Evolutionary conservation across 495 filamentous ascomycete genomes (phyloP), one percentile per base, ranked within the genome.

Genomic region (Penicillium chermesinum): DNA sequence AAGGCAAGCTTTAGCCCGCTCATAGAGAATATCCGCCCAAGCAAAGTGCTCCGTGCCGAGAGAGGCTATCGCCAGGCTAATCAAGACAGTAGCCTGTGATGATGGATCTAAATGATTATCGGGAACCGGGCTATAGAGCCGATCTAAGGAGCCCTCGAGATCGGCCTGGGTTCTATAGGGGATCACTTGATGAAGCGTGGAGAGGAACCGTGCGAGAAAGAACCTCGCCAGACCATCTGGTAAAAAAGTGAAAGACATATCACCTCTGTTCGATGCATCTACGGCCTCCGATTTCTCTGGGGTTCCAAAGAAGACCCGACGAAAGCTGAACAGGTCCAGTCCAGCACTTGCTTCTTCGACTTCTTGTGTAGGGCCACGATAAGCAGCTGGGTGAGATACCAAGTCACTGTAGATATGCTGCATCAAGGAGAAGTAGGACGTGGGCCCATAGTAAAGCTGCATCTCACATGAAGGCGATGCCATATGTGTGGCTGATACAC

Each of bases 361-460:
- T 22, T 65, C 63, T 9, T 61, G 56, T 13, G 61, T 62, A 0
- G 62, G 59, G n/a, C 53, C 47, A 12, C 52, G 46, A n/a, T 52
- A 48, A n/a, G 54, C 37, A 1, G 57, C 48, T 13, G 58, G 58
- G 30, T 65, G 50, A 8, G 63, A 56, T 12, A 70, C 53, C 9
- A 74, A 49, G 34, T 67, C 69, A 6, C 67, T 54, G 41, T 75
- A 72, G 32, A 74, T 61, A 32, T 73, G 63, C 36, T 73, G 68
- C 63, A 74, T 70, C 0, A 75, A 63, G 1, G 70, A 56, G 44
- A 75, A 75, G 42, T 73, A 65, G 3, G 72, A 74, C 0, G 69
- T 67, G 0, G 71, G 65, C 0, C 72, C 72, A 62, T 75, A 75
- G 50, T 73, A 75, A 2, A 75, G 53, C 41, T 73, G 71, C 34